A percentile compares a stretch with the other conserved stretches of the same genome.
Evolutionary conservation across 768 basidiomycete species (phyloP).

Genomic region (Hericium rajendrae): DNA sequence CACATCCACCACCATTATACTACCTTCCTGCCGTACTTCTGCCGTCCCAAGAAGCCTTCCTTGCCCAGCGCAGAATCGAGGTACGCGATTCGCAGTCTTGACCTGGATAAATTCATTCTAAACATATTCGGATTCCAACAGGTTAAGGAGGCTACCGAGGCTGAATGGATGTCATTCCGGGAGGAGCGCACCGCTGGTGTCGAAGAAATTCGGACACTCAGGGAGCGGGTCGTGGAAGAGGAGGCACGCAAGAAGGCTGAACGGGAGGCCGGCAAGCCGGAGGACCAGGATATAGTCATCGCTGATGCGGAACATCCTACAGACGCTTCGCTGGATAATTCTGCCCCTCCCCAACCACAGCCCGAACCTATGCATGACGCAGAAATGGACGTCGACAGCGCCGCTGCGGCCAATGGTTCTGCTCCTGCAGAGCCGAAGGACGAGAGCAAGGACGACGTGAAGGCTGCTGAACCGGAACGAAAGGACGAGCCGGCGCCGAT

Average conservation of each 20-base stretch:
- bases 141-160: slow-evolving; percentile 54
- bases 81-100: slow-evolving; percentile 24
- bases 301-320: slow-evolving; percentile 1
- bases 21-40: slow-evolving; percentile 66
- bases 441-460: slow-evolving; percentile 4
- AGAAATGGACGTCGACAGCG: slow-evolving; percentile 14
- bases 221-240: slow-evolving; percentile 58
- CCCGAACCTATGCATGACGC: slow-evolving; percentile 1
- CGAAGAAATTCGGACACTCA: slow-evolving; percentile 50
- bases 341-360: neutral
- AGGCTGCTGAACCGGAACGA: slow-evolving; percentile 10
- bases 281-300: slow-evolving; percentile 20
- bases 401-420: neutral
- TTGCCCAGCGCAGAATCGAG: slow-evolving; percentile 52
- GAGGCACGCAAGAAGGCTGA: slow-evolving; percentile 38
- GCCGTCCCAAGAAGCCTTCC: slow-evolving; percentile 59
- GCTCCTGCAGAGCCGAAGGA: slow-evolving; percentile 2
- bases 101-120: neutral
- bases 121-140: slow-evolving; percentile 18
- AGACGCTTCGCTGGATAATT: neutral
- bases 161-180: slow-evolving; percentile 59
- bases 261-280: slow-evolving; percentile 28
- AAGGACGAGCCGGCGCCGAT: slow-evolving; percentile 28
- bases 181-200: slow-evolving; percentile 50
- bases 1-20: slow-evolving; percentile 69